A percentile compares a stretch with the other conserved stretches of the same genome.
Evolutionary conservation across 2,329 filamentous ascomycete species (phyloP).

Genomic region (Fusarium poae): DNA sequence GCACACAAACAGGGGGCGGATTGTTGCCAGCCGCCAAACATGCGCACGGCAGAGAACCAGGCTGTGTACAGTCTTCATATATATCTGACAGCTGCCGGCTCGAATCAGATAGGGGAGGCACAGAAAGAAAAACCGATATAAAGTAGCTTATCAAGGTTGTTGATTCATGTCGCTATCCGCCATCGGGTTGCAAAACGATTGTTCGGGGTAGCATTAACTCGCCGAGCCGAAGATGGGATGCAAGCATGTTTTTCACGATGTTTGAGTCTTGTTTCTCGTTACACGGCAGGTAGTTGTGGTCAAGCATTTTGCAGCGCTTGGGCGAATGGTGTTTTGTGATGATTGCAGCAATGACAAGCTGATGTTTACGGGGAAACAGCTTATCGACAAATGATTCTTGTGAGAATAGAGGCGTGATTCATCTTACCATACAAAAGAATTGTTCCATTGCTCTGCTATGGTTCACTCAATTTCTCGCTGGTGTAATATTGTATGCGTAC

Average conservation of each 20-base stretch:
- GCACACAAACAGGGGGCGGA: slow-evolving; percentile 23
- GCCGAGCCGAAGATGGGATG: slow-evolving; percentile 32
- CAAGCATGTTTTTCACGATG: slow-evolving; percentile 4
- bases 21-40: slow-evolving; percentile 11
- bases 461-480: background rate
- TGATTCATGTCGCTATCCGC: slow-evolving; percentile 30
- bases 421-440: background rate
- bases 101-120: background rate
- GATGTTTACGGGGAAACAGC: background rate
- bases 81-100: background rate
- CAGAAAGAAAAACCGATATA: background rate
- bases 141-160: slow-evolving; percentile 39
- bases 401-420: too few species aligned
- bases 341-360: background rate
- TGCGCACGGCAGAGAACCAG: background rate
- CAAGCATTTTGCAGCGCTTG: background rate
- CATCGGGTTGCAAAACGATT: slow-evolving; percentile 16
- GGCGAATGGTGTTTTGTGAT: background rate
- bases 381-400: background rate
- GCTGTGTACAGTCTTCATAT: background rate
- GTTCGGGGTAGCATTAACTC: slow-evolving; percentile 27
- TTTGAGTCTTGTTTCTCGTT: slow-evolving; percentile 5
- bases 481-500: background rate
- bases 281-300: slow-evolving; percentile 12
- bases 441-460: background rate